Evolutionary conservation across 768 basidiomycete species (phyloP).

Genomic region (Tylopilus rubrobrunneus): DNA sequence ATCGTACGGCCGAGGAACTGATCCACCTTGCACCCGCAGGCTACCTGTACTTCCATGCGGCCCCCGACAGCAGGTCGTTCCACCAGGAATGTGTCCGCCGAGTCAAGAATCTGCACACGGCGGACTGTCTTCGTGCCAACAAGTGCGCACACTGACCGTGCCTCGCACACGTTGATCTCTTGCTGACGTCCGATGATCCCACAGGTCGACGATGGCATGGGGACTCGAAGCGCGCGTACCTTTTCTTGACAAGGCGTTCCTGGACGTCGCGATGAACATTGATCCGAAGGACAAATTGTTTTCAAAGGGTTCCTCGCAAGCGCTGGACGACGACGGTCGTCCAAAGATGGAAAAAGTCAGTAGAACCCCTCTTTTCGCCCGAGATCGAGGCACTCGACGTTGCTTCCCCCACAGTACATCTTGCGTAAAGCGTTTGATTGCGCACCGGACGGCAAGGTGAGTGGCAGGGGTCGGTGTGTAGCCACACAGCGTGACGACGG

Average conservation of each 20-base stretch:
- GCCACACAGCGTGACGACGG: no score
- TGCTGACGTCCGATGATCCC: constrained; percentile 5
- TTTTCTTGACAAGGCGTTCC: constrained; percentile 95
- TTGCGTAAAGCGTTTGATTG: constrained; percentile 94
- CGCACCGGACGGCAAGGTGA: constrained; percentile 70
- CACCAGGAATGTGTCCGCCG: constrained; percentile 94
- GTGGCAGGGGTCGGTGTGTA: no score
- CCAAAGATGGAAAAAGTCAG: constrained; percentile 94
- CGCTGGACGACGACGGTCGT: constrained; percentile 77
- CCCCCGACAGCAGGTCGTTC: constrained; percentile 82
- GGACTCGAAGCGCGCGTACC: constrained; percentile 98
- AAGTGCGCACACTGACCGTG: constrained; percentile 53
- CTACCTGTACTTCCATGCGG: constrained; percentile 99
- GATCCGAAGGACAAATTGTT: constrained; percentile 89
- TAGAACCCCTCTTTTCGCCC: background rate
- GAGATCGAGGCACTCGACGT: constrained; percentile 6
- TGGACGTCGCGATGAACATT: constrained; percentile 90
- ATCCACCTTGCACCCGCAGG: constrained; percentile 43
- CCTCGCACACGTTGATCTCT: background rate
- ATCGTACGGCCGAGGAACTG: background rate
- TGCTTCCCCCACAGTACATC: constrained; percentile 60
- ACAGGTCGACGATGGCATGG: constrained; percentile 98
- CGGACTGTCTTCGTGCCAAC: constrained; percentile 97
- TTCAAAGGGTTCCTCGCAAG: constrained; percentile 69
- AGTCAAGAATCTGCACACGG: constrained; percentile 95